These are phyloP conservation scores for Pseudogymnoascus sp. DNA, from an alignment of 2,329 filamentous ascomycete genomes.

Conservation along the genomic window DNA sequence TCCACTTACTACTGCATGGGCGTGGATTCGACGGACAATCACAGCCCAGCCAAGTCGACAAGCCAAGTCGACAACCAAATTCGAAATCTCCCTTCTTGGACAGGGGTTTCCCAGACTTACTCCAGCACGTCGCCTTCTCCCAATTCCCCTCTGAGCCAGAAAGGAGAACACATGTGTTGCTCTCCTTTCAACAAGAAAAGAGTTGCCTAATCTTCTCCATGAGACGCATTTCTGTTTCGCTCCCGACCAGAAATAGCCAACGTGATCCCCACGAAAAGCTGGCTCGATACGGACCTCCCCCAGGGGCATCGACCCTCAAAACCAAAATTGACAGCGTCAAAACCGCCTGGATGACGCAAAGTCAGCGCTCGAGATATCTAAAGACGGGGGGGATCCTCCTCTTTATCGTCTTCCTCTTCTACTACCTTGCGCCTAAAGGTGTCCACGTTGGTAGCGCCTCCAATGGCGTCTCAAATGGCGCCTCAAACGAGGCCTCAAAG, in stretches of 20 bases:
- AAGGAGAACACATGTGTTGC: constrained; percentile 3
- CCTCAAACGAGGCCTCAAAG: neutral
- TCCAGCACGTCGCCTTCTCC: neutral
- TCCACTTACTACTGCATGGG: neutral
- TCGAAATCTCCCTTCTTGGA: constrained; percentile 7
- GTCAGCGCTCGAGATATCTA: constrained; percentile 56
- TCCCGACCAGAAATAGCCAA: constrained; percentile 51
- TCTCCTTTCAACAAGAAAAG: constrained; percentile 4
- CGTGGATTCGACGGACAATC: constrained; percentile 1
- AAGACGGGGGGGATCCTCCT: constrained; percentile 57
- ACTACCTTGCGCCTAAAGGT: constrained; percentile 53
- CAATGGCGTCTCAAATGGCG: constrained; percentile 14
- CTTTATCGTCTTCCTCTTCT: constrained; percentile 52
- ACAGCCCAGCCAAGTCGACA: constrained; percentile 3
- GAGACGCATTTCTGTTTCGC: constrained; percentile 57
- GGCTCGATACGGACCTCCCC: constrained; percentile 46
- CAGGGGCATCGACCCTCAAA: constrained; percentile 33
- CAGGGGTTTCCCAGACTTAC: constrained; percentile 2
- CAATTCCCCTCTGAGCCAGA: neutral
- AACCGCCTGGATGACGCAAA: constrained; percentile 52
- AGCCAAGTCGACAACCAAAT: neutral
- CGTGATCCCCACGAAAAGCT: constrained; percentile 59
- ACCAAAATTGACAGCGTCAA: constrained; percentile 47
- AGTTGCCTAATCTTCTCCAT: constrained; percentile 32
- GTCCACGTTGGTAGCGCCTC: neutral